phyloP scores from a whole-genome alignment of 352 stramenopile species.

The Peronospora farinosa region DNA sequence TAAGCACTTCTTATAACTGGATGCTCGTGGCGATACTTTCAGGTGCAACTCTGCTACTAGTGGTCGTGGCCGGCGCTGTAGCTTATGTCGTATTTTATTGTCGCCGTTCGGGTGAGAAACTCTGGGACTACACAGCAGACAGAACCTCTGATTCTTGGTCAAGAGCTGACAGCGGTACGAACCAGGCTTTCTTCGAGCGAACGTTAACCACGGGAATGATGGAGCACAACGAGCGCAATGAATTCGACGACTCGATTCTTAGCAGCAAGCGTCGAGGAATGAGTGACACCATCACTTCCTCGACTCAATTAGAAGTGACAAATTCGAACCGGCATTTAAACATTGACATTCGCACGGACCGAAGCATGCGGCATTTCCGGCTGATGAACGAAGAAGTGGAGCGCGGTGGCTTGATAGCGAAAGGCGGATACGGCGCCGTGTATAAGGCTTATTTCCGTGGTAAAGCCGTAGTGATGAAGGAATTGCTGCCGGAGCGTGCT shows the following conservation, averaged over 20 bases:
- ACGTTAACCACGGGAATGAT: slow-evolving; percentile 24
- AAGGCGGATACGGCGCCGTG: slow-evolving; percentile 58
- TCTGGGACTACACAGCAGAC: slow-evolving; percentile 19
- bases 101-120: slow-evolving; percentile 14
- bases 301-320: slow-evolving; percentile 6
- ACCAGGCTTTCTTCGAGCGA: slow-evolving; percentile 15
- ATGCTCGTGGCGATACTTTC: slow-evolving; percentile 41
- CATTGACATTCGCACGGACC: slow-evolving; percentile 70
- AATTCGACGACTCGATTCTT: slow-evolving; percentile 15
- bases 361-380: slow-evolving; percentile 45
- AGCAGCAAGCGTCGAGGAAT: slow-evolving; percentile 15
- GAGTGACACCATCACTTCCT: slow-evolving; percentile 13
- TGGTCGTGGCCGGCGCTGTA: slow-evolving; percentile 21
- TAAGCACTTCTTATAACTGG: slow-evolving; percentile 19
- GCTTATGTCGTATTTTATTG: slow-evolving; percentile 29
- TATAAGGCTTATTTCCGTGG: slow-evolving; percentile 40
- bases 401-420: slow-evolving; percentile 34
- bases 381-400: slow-evolving; percentile 44
- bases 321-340: slow-evolving; percentile 23
- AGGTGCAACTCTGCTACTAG: slow-evolving; percentile 20
- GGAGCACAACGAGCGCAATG: slow-evolving; percentile 6
- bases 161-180: slow-evolving; percentile 2
- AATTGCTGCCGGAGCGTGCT: slow-evolving; percentile 30
- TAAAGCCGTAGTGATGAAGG: slow-evolving; percentile 40
- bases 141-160: slow-evolving; percentile 14